Evolutionary conservation across 768 basidiomycete genomes (phyloP), one percentile per base, ranked within the genome.

Genomic region (Lentinula lateritia): DNA sequence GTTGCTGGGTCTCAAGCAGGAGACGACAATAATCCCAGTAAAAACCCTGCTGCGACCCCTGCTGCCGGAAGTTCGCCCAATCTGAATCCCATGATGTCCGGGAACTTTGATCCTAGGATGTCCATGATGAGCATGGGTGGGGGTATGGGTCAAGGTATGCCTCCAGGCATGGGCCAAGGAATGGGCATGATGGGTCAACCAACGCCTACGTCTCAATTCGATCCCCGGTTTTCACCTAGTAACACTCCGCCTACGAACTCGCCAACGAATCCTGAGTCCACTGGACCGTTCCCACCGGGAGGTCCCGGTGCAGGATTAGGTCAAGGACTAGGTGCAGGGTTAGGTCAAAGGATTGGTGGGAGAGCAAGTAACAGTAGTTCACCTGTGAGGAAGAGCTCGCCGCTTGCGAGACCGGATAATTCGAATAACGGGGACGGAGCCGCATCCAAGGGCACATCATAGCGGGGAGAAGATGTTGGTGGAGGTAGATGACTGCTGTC

Each of bases 101-200:
- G 83, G 13, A 73, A 71, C 20, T 88, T 83, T 64, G 89, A 90
- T 71, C 90, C 90, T 62, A 82, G 89, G 41, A 88, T 90, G 87
- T 90, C 89, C 63, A 90, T 90, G 88, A 89, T 86, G 84, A 80
- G 83, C 18, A 66, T 65, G 38, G 87, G 86, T 1, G 10, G 16
- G 50, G 52, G 52, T n/a, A 53, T 34, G n/a, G 20, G 38, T 41
- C 16, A 16, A 15, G 52, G 52, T 7, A 89, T 87, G 83, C 80
- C 83, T 20, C 65, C 65, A 34, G 64, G 63, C 3, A 75, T 84
- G 70, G 23, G 23, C 3, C 23, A 23, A 28, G 28, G 28, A 28
- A 28, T 28, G 36, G 64, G 63, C 3, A 75, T 84, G 70, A 75
- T 74, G 0, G 76, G 77, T 81, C 84, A 86, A 68, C 84, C 83